These are phyloP conservation scores for Sindora glabra DNA, from an alignment of 306 rosid species.

Conservation along the genomic window DNA sequence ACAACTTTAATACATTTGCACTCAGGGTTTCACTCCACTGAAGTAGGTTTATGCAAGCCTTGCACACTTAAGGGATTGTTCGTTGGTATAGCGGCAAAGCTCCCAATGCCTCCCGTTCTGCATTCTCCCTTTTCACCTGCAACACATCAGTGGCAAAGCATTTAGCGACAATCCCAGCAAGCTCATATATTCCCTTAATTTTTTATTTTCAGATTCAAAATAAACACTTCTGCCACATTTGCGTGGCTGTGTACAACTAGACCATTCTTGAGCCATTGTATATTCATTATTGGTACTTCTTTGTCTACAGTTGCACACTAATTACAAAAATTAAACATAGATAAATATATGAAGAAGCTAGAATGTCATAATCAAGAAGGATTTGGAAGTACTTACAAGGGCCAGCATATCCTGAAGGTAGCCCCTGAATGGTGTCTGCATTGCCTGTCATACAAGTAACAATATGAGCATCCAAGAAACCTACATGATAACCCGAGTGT, in stretches of 20 bases:
- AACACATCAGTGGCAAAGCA: constrained; percentile 12
- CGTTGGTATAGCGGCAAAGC: constrained; percentile 88
- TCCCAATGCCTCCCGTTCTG: constrained; percentile 90
- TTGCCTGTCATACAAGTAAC: constrained; percentile 40
- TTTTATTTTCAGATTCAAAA: no score
- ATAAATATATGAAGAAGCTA: no score
- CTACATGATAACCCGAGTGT: not conserved
- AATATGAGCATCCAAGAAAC: not conserved
- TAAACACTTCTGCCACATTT: no score
- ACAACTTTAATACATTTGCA: constrained; percentile 23
- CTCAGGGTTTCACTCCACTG: constrained; percentile 24
- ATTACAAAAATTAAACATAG: no score
- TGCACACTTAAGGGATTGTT: constrained; percentile 59
- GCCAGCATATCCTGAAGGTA: constrained; percentile 87
- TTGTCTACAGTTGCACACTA: no score
- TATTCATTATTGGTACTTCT: no score
- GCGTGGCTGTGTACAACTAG: no score
- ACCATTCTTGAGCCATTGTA: no score
- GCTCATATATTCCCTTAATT: no score
- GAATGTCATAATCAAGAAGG: no score
- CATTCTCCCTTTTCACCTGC: constrained; percentile 86
- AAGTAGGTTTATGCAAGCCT: constrained; percentile 23
- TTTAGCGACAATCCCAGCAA: no score
- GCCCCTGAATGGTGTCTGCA: constrained; percentile 95
- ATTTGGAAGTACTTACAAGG: constrained; percentile 44